Conservation (phyloP, 192 early-diverging fungal species). For the Entophlyctis luteolus region DNA sequence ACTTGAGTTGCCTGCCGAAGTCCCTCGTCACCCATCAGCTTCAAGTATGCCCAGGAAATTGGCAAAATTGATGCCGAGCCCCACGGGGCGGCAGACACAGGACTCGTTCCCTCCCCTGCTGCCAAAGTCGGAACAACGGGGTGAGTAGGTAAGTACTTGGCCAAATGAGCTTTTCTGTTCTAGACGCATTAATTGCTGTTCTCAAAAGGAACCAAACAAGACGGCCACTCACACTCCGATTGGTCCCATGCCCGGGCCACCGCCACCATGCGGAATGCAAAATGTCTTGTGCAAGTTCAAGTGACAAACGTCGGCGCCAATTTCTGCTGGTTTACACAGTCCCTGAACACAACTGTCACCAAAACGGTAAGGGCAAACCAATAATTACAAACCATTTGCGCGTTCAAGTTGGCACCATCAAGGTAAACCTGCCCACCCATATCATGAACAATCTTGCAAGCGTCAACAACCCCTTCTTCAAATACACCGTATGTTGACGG, state of each 20-base stretch:
- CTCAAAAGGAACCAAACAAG: slow-evolving; percentile 2
- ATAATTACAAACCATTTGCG: slow-evolving; percentile 54
- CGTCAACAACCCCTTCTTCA: slow-evolving; percentile 81
- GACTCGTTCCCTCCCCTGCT: slow-evolving; percentile 79
- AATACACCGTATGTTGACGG: slow-evolving; percentile 99
- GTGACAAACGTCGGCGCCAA: slow-evolving; percentile 99
- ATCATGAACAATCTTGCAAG: slow-evolving; percentile 88
- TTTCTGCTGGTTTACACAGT: slow-evolving; percentile 76
- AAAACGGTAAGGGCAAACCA: no score
- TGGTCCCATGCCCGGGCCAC: slow-evolving; percentile 97
- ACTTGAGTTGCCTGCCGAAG: slow-evolving; percentile 80
- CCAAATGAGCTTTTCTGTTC: slow-evolving; percentile 75
- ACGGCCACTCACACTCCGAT: slow-evolving; percentile 71
- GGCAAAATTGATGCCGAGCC: slow-evolving; percentile 94
- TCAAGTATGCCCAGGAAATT: slow-evolving; percentile 98
- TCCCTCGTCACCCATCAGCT: slow-evolving; percentile 95
- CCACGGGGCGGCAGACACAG: slow-evolving; percentile 93
- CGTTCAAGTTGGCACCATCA: slow-evolving; percentile 74
- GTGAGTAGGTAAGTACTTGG: slow-evolving; percentile 89
- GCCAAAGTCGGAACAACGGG: slow-evolving; percentile 68
- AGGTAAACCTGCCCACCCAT: slow-evolving; percentile 98
- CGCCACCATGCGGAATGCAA: slow-evolving; percentile 97
- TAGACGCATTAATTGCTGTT: neutral
- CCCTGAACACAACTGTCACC: no score
- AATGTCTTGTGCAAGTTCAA: slow-evolving; percentile 99